Evolutionary conservation across 2,329 filamentous ascomycete genomes (phyloP).

Genomic region (Fusarium oxysporum): DNA sequence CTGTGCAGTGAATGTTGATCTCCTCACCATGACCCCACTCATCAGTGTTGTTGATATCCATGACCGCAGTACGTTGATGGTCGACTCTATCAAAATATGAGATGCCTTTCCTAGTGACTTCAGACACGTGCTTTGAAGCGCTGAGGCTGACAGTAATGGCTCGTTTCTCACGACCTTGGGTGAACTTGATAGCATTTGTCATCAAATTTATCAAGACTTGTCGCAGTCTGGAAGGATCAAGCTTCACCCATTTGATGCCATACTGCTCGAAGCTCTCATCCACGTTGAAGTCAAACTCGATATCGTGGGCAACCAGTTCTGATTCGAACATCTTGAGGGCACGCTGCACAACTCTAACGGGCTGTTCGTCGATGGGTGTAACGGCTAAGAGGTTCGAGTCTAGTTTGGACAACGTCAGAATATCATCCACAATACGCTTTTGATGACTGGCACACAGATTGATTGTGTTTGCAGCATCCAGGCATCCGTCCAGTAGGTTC

Average conservation of each 20-base stretch:
- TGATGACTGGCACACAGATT: slow-evolving; percentile 83
- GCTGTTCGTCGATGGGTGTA: slow-evolving; percentile 76
- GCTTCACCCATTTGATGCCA: slow-evolving; percentile 75
- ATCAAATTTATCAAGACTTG: slow-evolving; percentile 83
- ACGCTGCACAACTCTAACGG: slow-evolving; percentile 73
- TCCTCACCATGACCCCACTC: slow-evolving; percentile 80
- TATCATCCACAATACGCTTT: slow-evolving; percentile 77
- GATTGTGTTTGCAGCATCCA: slow-evolving; percentile 86
- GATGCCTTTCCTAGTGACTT: slow-evolving; percentile 54
- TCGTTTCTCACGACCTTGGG: slow-evolving; percentile 68
- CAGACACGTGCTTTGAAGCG: slow-evolving; percentile 66
- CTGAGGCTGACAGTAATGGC: slow-evolving; percentile 73
- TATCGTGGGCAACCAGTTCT: slow-evolving; percentile 77
- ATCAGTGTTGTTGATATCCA: slow-evolving; percentile 62
- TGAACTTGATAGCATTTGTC: slow-evolving; percentile 74
- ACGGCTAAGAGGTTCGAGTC: slow-evolving; percentile 78
- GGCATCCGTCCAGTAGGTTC: slow-evolving; percentile 63
- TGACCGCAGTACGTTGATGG: slow-evolving; percentile 48
- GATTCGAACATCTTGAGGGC: slow-evolving; percentile 84
- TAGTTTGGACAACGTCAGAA: slow-evolving; percentile 75
- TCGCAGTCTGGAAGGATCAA: slow-evolving; percentile 79
- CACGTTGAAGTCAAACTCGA: slow-evolving; percentile 75
- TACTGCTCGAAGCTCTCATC: slow-evolving; percentile 75
- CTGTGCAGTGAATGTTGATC: slow-evolving; percentile 78
- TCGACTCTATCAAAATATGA: slow-evolving; percentile 62